Evolutionary conservation across 805 yeast species (phyloP).

Genomic region (Helenozyma rhizophorensis): DNA sequence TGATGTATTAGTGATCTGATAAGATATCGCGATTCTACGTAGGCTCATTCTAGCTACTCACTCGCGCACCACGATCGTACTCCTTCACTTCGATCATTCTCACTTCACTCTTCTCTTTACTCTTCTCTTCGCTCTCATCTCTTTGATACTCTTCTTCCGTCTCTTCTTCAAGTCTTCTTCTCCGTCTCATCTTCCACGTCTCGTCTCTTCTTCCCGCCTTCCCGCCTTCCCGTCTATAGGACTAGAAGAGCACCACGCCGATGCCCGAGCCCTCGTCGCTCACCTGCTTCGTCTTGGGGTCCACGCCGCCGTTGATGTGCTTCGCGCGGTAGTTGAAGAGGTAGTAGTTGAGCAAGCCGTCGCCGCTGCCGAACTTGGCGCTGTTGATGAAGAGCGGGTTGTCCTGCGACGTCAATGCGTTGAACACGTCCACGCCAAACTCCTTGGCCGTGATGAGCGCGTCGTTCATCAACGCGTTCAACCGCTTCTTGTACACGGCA

Average conservation of each 20-base stretch:
- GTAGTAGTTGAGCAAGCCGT: slow-evolving; percentile 86
- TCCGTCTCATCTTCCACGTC: too few species aligned
- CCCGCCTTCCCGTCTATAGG: not conserved
- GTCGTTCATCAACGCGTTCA: slow-evolving; percentile 60
- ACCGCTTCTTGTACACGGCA: slow-evolving; percentile 49
- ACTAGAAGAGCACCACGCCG: slow-evolving; percentile 80
- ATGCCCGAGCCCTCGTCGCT: slow-evolving; percentile 68
- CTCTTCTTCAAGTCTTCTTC: too few species aligned
- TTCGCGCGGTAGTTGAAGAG: slow-evolving; percentile 84
- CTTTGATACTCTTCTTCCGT: too few species aligned
- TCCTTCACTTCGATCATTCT: too few species aligned
- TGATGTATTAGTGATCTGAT: too few species aligned
- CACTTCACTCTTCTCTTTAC: too few species aligned
- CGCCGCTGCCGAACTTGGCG: slow-evolving; percentile 88
- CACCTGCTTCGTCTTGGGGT: slow-evolving; percentile 47
- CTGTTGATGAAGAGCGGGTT: slow-evolving; percentile 78
- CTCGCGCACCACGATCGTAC: too few species aligned
- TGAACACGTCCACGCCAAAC: slow-evolving; percentile 80
- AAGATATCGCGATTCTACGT: too few species aligned
- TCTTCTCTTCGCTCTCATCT: too few species aligned
- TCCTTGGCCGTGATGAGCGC: slow-evolving; percentile 71
- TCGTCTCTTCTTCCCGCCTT: not conserved
- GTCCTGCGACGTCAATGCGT: slow-evolving; percentile 88
- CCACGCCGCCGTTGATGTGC: slow-evolving; percentile 79
- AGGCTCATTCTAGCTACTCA: too few species aligned